These are phyloP conservation scores for Sphaerosporella brunnea DNA, from an alignment of 495 filamentous ascomycete species.

Conservation along the genomic window DNA sequence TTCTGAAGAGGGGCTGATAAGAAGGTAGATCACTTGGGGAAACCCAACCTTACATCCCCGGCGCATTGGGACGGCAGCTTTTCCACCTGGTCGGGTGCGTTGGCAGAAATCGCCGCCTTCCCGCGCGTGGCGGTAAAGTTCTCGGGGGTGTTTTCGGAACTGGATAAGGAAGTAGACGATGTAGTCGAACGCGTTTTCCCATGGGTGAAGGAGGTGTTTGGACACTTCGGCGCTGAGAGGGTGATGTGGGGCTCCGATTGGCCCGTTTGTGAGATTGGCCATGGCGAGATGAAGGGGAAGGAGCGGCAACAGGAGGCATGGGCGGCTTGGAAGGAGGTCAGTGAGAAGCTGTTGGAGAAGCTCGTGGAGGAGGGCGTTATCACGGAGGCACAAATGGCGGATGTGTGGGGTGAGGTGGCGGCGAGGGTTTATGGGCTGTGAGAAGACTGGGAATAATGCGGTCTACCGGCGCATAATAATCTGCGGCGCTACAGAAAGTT, in stretches of 20 bases:
- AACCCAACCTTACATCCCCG: constrained; percentile 48
- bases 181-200: constrained; percentile 34
- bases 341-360: constrained; percentile 33
- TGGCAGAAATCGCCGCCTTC: constrained; percentile 35
- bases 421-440: constrained; percentile 47
- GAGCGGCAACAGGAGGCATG: constrained; percentile 28
- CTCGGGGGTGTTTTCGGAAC: constrained; percentile 63
- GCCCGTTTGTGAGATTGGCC: constrained; percentile 61
- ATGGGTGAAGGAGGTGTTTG: constrained; percentile 50
- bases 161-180: constrained; percentile 28
- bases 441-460: no score
- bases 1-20: constrained; percentile 8
- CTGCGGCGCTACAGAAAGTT: no score
- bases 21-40: constrained; percentile 62
- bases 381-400: constrained; percentile 37
- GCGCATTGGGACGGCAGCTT: constrained; percentile 8
- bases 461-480: no score
- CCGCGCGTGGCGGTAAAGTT: constrained; percentile 64
- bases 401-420: constrained; percentile 54
- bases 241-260: constrained; percentile 84
- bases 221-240: constrained; percentile 47
- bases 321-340: constrained; percentile 40
- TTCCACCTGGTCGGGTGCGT: constrained; percentile 29
- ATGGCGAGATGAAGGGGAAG: constrained; percentile 25
- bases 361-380: constrained; percentile 38